Evolutionary conservation across 1,139 yeast genomes (phyloP), one percentile per base, ranked within the genome.

Genomic region (Wickerhamomyces sp.): DNA sequence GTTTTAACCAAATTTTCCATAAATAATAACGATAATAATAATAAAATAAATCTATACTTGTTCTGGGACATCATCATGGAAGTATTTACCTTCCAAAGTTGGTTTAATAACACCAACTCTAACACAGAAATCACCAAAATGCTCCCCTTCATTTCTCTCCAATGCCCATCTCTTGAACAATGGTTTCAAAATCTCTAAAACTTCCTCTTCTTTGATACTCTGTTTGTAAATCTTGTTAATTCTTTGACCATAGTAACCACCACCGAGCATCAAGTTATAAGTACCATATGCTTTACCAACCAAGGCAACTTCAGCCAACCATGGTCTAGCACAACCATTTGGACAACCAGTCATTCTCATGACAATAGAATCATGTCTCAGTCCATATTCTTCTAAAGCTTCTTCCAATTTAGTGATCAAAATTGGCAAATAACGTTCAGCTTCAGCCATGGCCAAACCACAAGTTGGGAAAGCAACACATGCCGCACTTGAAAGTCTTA

Each of bases 291-390:
- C 97, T 67, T 93, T 93, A 67, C 99, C 99, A 45, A 93, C 95
- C 50, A 89, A 75, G 0, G 98, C 98, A 48, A 93, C 81, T 68
- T 93, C 99, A 4, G 97, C 98, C 45, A 93, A 72, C 97, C 97
- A 93, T 26, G 98, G 98, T 67, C 99, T 82, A 29, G 99, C 93
- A 75, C 99, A 93, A 55, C 98, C 99, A 66, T 93, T 93, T 47
- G 98, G 97, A 76, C 99, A 93, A 52, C 99, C 99, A 38, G 98
- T 90, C 97, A 93, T 91, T 72, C 99, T 82, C 96, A 93, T 87
- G 32, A 90, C 96, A 56, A 93, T 78, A 8, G 96, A 83, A 66
- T 93, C 98, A 62, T 90, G 96, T 64, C 96, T 85, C 58, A 93
- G 77, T 7, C 99, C 99, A 55, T 82, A 82, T 60, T 90, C 96